A percentile compares a stretch with the other conserved stretches of the same genome.
These are phyloP conservation scores for Aspergillus sp. DNA, from an alignment of 2,329 filamentous ascomycete species.

Conservation along the genomic window DNA sequence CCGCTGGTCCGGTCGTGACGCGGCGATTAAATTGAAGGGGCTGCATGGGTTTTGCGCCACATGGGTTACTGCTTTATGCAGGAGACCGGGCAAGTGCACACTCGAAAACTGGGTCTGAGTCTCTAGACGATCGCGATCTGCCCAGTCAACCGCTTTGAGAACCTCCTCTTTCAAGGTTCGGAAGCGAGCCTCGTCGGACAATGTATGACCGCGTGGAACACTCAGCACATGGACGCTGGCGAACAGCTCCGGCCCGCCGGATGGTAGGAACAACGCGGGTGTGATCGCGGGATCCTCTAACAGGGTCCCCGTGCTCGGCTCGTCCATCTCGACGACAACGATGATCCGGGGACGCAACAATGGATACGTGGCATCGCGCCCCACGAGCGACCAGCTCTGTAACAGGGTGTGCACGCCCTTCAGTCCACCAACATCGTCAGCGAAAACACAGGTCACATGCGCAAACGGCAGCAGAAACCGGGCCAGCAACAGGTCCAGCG, in stretches of 20 bases:
- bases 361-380: background rate
- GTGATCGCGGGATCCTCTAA: background rate
- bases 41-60: background rate
- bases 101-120: constrained; percentile 1
- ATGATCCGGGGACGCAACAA: constrained; percentile 1
- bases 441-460: constrained; percentile 4
- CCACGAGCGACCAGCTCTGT: background rate
- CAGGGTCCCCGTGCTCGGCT: background rate
- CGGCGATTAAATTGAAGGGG: constrained; percentile 2
- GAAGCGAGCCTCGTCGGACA: constrained; percentile 6
- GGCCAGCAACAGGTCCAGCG: background rate
- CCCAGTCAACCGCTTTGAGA: constrained; percentile 4
- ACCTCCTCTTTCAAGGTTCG: constrained; percentile 6
- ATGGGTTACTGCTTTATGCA: constrained; percentile 2
- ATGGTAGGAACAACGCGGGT: background rate
- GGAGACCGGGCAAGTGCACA: constrained; percentile 2
- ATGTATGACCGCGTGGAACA: background rate
- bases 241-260: constrained; percentile 1
- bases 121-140: constrained; percentile 4
- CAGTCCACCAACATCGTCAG: constrained; percentile 6
- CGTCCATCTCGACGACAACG: constrained; percentile 1
- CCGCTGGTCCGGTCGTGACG: background rate
- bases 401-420: background rate
- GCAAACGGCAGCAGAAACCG: constrained; percentile 1
- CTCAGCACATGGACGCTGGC: background rate